Percentiles rank a stretch among this genome's conserved stretches.
These are phyloP conservation scores for Aspergillus awamori DNA, from an alignment of 2,329 filamentous ascomycete genomes.

Conservation along the genomic window DNA sequence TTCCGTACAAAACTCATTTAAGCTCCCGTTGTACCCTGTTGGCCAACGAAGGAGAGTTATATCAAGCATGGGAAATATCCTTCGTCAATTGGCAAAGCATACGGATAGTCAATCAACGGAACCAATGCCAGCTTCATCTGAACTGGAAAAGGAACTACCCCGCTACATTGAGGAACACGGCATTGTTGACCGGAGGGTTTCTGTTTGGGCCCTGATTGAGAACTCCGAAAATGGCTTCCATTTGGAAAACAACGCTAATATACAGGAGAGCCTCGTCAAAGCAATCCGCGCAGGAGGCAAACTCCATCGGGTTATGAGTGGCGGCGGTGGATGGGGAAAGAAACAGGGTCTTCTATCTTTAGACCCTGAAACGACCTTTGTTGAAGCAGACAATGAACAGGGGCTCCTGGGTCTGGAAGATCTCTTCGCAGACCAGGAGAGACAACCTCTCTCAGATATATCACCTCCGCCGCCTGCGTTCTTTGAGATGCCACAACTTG, in stretches of 20 bases:
- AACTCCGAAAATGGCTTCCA: conserved; percentile 23
- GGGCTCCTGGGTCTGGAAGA: conserved; percentile 26
- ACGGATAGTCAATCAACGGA: conserved; percentile 29
- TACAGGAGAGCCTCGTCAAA: conserved; percentile 28
- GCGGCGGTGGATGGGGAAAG: conserved; percentile 51
- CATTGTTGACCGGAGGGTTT: conserved; percentile 41
- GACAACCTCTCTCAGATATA: conserved; percentile 11
- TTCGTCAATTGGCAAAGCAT: conserved; percentile 44
- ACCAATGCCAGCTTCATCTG: conserved; percentile 44
- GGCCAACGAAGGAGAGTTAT: conserved; percentile 42
- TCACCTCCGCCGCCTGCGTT: conserved; percentile 21
- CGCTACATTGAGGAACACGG: conserved; percentile 43
- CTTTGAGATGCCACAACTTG: conserved; percentile 23
- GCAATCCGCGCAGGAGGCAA: conserved; percentile 39
- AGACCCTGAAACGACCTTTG: conserved; percentile 43
- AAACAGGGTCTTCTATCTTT: conserved; percentile 48
- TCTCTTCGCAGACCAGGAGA: conserved; percentile 26
- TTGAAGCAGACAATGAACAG: conserved; percentile 18
- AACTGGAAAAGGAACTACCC: conserved; percentile 46
- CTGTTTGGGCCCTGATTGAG: conserved; percentile 47
- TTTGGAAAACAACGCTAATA: conserved; percentile 8
- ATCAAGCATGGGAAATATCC: conserved; percentile 48
- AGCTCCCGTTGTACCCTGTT: conserved; percentile 41
- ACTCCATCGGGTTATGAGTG: conserved; percentile 47
- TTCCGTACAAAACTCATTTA: conserved; percentile 24